Conservation (phyloP, 2,329 filamentous ascomycete genomes). For the Stachybotrys echinatus region DNA sequence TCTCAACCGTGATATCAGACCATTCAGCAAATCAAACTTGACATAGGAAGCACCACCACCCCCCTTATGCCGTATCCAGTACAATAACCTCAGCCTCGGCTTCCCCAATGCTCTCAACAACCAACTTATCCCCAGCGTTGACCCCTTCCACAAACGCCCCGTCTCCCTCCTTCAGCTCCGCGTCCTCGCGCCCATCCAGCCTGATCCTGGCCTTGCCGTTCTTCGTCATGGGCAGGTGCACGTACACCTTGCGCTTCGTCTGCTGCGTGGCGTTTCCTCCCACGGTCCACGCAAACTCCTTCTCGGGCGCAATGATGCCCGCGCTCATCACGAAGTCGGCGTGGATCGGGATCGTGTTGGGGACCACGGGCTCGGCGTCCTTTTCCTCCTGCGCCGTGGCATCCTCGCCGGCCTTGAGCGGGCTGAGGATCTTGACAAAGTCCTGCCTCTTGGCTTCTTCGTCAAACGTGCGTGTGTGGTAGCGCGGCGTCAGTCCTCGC, state of each 20-base stretch:
- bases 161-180: slow-evolving; percentile 67
- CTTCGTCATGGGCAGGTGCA: slow-evolving; percentile 79
- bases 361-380: slow-evolving; percentile 54
- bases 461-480: slow-evolving; percentile 68
- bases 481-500: slow-evolving; percentile 64
- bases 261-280: slow-evolving; percentile 51
- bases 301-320: slow-evolving; percentile 61
- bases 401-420: slow-evolving; percentile 60
- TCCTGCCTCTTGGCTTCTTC: slow-evolving; percentile 67
- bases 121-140: slow-evolving; percentile 57
- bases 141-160: slow-evolving; percentile 69
- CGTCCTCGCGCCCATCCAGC: slow-evolving; percentile 60
- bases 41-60: not conserved
- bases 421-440: slow-evolving; percentile 73
- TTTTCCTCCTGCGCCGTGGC: slow-evolving; percentile 59
- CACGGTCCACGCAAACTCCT: slow-evolving; percentile 65
- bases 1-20: too few species aligned
- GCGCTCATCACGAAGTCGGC: slow-evolving; percentile 82
- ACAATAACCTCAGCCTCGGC: slow-evolving; percentile 66
- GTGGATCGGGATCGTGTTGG: slow-evolving; percentile 74
- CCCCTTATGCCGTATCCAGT: slow-evolving; percentile 52
- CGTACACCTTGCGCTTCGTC: slow-evolving; percentile 65
- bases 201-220: slow-evolving; percentile 67
- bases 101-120: slow-evolving; percentile 62
- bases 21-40: too few species aligned